Evolutionary conservation across 1,139 yeast species (phyloP).

Genomic region (Taiozyma sp.): DNA sequence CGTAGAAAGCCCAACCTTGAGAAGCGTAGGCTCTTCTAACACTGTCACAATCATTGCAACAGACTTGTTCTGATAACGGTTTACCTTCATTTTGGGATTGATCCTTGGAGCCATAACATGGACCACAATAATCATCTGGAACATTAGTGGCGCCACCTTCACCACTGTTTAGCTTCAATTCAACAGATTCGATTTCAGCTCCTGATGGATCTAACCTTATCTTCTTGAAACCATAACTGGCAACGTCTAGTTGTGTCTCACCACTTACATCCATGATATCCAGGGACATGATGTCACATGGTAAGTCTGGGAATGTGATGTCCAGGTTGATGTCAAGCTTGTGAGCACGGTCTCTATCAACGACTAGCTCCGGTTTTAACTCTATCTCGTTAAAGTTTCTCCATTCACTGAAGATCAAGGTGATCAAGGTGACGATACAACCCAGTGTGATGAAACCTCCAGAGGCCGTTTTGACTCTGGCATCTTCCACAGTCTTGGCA

Average conservation of each 20-base stretch:
- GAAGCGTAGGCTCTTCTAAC: conserved; percentile 77
- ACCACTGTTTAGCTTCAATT: conserved; percentile 28
- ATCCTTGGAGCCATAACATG: conserved; percentile 83
- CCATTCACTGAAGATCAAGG: conserved; percentile 74
- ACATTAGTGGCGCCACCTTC: conserved; percentile 26
- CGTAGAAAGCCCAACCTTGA: conserved; percentile 83
- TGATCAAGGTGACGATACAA: conserved; percentile 57
- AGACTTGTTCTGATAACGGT: conserved; percentile 36
- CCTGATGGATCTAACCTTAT: conserved; percentile 54
- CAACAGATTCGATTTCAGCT: conserved; percentile 31
- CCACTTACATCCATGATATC: conserved; percentile 86
- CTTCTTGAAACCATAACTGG: conserved; percentile 67
- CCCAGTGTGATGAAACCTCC: conserved; percentile 86
- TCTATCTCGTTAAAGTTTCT: conserved; percentile 62
- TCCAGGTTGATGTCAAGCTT: conserved; percentile 77
- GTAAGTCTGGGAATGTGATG: conserved; percentile 75
- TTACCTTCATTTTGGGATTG: conserved; percentile 50
- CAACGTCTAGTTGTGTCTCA: conserved; percentile 69
- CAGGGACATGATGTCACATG: conserved; percentile 65
- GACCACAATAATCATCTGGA: conserved; percentile 65
- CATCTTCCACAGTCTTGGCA: conserved; percentile 92
- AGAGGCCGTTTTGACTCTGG: conserved; percentile 77
- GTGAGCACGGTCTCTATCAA: conserved; percentile 78
- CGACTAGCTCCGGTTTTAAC: conserved; percentile 77
- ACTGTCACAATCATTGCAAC: conserved; percentile 85